Conservation (phyloP, 2,329 filamentous ascomycete genomes). For the Penicillium sp. region DNA sequence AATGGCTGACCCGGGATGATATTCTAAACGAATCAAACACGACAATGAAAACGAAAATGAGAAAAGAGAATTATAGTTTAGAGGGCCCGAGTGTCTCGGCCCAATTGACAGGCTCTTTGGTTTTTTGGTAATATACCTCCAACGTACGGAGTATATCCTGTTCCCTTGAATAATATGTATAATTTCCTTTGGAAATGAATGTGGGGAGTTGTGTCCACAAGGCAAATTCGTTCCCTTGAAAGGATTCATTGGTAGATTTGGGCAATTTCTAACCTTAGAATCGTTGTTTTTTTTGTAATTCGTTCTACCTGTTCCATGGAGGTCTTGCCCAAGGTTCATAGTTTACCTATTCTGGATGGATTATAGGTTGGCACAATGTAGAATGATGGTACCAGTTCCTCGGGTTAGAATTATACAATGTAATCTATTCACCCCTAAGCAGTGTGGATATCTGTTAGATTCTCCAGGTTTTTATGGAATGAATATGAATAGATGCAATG, state of each 20-base stretch:
- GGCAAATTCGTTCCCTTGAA: background rate
- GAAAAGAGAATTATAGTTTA: background rate
- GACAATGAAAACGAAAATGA: background rate
- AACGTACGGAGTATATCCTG: background rate
- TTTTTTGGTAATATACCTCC: background rate
- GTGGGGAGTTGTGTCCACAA: background rate
- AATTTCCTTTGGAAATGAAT: constrained; percentile 1
- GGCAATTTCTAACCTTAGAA: background rate
- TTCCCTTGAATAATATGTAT: background rate
- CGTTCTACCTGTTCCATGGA: background rate
- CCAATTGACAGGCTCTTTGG: background rate
- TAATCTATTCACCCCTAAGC: background rate
- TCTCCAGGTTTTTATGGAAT: too few species aligned
- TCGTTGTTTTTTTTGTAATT: background rate
- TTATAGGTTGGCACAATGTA: background rate
- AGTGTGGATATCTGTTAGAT: background rate
- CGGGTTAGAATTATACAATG: background rate
- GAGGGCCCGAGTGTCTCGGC: constrained; percentile 2
- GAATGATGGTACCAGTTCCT: background rate
- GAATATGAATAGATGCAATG: background rate
- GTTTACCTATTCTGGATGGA: background rate
- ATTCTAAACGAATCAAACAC: background rate
- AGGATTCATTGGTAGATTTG: background rate
- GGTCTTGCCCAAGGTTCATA: background rate
- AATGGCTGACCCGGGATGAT: background rate